These are phyloP conservation scores for Emericellopsis terricola DNA, from an alignment of 495 filamentous ascomycete genomes.

Conservation along the genomic window DNA sequence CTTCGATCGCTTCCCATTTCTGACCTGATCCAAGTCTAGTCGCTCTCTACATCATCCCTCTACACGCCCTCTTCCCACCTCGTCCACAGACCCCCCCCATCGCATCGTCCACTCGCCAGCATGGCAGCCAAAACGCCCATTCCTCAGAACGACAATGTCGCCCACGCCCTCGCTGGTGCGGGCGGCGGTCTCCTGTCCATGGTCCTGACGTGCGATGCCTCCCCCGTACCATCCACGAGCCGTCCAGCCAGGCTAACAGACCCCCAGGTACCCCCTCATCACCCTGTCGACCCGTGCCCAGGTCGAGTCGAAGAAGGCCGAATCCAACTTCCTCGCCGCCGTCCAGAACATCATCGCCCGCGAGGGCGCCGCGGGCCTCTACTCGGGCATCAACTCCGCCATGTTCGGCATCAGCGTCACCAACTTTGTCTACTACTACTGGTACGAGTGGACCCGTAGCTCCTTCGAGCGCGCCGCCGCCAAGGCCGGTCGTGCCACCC, in stretches of 20 bases:
- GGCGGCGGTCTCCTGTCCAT: slow-evolving; percentile 90
- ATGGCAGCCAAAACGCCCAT: slow-evolving; percentile 26
- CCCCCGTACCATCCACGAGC: slow-evolving; percentile 4
- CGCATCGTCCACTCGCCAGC: not conserved
- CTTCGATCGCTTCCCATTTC: too few relatives aligned
- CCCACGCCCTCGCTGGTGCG: slow-evolving; percentile 73
- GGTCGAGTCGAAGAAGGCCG: slow-evolving; percentile 86
- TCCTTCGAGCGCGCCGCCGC: slow-evolving; percentile 70
- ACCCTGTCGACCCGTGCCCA: slow-evolving; percentile 95
- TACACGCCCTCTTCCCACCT: too few relatives aligned
- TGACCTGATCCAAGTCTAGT: too few relatives aligned
- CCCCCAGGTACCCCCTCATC: slow-evolving; percentile 71
- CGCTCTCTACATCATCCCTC: too few relatives aligned
- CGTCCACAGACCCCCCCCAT: not conserved
- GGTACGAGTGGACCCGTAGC: slow-evolving; percentile 94
- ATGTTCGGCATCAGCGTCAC: slow-evolving; percentile 96
- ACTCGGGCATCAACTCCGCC: slow-evolving; percentile 74
- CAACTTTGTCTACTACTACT: slow-evolving; percentile 99
- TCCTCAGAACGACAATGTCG: slow-evolving; percentile 76
- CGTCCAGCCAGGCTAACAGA: not conserved
- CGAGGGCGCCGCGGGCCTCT: slow-evolving; percentile 77
- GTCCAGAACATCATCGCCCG: slow-evolving; percentile 75
- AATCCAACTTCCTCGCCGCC: slow-evolving; percentile 63
- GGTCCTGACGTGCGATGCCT: slow-evolving; percentile 61
- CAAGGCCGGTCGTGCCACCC: slow-evolving; percentile 54